Evolutionary conservation across 352 stramenopile genomes (phyloP).

Genomic region (Phytophthora crassamura): DNA sequence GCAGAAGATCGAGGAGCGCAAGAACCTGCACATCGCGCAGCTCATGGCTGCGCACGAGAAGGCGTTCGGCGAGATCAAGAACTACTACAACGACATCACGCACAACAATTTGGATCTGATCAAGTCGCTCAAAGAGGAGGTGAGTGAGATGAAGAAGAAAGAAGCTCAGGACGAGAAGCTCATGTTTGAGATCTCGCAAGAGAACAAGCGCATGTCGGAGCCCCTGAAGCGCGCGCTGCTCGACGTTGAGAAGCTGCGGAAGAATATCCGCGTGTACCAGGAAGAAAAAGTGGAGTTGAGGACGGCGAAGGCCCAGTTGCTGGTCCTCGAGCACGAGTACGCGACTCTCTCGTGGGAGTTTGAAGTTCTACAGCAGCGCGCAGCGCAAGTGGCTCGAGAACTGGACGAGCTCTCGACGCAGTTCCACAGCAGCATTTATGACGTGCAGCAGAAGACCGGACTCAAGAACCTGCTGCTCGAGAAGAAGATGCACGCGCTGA

Average conservation of each 20-base stretch:
- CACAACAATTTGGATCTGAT: constrained; percentile 98
- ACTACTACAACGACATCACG: constrained; percentile 98
- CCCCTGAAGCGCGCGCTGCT: constrained; percentile 91
- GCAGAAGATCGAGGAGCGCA: constrained; percentile 91
- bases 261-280: constrained; percentile 74
- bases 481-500: constrained; percentile 92
- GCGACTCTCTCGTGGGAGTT: constrained; percentile 93
- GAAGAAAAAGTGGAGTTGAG: constrained; percentile 75
- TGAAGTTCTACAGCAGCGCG: constrained; percentile 93
- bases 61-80: constrained; percentile 96
- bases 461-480: constrained; percentile 96
- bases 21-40: constrained; percentile 92
- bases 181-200: constrained; percentile 95
- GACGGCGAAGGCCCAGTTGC: constrained; percentile 71
- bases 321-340: constrained; percentile 91
- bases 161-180: constrained; percentile 94
- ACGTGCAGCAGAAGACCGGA: constrained; percentile 93
- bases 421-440: constrained; percentile 91
- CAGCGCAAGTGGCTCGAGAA: constrained; percentile 86
- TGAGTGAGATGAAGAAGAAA: constrained; percentile 94
- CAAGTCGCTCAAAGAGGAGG: constrained; percentile 96
- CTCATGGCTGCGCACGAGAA: constrained; percentile 95
- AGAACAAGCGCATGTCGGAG: constrained; percentile 96
- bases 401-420: constrained; percentile 89
- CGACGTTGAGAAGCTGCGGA: constrained; percentile 76